A percentile compares a stretch with the other conserved stretches of the same genome.
Conservation (phyloP, 257 asterid genomes). For the Solanum pimpinellifolium region DNA sequence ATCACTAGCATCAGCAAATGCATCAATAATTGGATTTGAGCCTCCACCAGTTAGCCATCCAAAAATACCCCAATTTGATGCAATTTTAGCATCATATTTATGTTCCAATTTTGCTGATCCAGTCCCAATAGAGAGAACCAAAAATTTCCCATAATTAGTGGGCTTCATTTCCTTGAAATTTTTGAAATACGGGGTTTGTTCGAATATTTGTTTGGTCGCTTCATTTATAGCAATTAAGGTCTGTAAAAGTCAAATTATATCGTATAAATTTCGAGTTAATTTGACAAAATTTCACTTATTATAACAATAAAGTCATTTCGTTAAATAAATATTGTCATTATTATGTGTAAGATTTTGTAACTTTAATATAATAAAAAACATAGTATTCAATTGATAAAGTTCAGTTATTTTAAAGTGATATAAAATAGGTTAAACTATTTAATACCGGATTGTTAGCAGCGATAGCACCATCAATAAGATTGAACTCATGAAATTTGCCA, state of each 20-base stretch:
- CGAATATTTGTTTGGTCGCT: background rate
- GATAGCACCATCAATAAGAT: slow-evolving; percentile 55
- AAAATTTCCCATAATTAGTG: background rate
- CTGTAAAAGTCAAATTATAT: background rate
- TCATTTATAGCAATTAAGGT: background rate
- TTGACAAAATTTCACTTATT: background rate
- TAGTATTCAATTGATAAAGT: too few species aligned
- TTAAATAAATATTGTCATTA: background rate
- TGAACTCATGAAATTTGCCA: slow-evolving; percentile 21
- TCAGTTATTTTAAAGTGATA: too few species aligned
- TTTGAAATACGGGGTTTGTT: background rate
- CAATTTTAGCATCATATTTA: slow-evolving; percentile 19
- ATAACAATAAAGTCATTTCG: background rate
- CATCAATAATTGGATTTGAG: slow-evolving; percentile 36
- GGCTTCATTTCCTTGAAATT: background rate
- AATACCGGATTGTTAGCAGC: slow-evolving; percentile 68
- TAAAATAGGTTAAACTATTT: background rate
- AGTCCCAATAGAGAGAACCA: slow-evolving; percentile 41
- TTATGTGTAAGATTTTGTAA: background rate
- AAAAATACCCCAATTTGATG: slow-evolving; percentile 38
- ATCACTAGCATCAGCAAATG: slow-evolving; percentile 32
- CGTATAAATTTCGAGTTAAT: background rate
- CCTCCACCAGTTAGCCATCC: slow-evolving; percentile 33
- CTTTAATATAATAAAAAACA: too few species aligned
- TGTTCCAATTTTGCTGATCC: slow-evolving; percentile 30